phyloP scores from a whole-genome alignment of 805 yeast genomes.

The Cyberlindnera petersonii region DNA sequence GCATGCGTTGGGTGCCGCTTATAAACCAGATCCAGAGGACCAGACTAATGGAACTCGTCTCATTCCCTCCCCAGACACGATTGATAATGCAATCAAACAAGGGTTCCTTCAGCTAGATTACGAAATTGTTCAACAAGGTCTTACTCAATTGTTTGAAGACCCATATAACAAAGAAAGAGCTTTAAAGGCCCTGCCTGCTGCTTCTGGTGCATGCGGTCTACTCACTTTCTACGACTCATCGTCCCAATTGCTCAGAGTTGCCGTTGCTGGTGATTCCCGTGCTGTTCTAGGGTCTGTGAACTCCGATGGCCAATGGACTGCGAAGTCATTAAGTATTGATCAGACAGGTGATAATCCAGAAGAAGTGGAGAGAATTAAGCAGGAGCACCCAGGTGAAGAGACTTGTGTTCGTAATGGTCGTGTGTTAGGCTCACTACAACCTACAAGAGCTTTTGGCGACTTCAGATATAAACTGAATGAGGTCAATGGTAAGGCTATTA shows the following conservation, averaged over 20 bases:
- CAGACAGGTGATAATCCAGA: slow-evolving; percentile 91
- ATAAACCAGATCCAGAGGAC: slow-evolving; percentile 47
- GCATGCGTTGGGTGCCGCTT: slow-evolving; percentile 64
- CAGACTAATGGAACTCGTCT: slow-evolving; percentile 40
- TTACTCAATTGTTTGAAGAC: slow-evolving; percentile 62
- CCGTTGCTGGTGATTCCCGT: slow-evolving; percentile 95
- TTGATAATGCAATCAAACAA: slow-evolving; percentile 74
- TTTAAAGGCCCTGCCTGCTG: slow-evolving; percentile 75
- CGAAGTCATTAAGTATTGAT: slow-evolving; percentile 78
- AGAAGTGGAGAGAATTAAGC: slow-evolving; percentile 76
- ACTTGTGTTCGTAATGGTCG: slow-evolving; percentile 82
- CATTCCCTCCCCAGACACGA: slow-evolving; percentile 62
- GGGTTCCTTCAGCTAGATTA: slow-evolving; percentile 85
- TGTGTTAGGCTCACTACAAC: slow-evolving; percentile 89
- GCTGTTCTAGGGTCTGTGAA: slow-evolving; percentile 78
- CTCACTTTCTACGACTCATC: slow-evolving; percentile 81
- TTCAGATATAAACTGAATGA: slow-evolving; percentile 85
- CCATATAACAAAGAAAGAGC: slow-evolving; percentile 59
- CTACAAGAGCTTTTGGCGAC: slow-evolving; percentile 96
- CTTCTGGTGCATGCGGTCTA: slow-evolving; percentile 92
- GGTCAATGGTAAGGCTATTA: slow-evolving; percentile 36
- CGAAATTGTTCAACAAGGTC: slow-evolving; percentile 74
- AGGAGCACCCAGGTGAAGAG: slow-evolving; percentile 85
- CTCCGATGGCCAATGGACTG: slow-evolving; percentile 75
- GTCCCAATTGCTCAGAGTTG: slow-evolving; percentile 70